These are phyloP conservation scores for Acanthamoeba rhysodes DNA, from an alignment of 208 protist genomes.

Conservation along the genomic window DNA sequence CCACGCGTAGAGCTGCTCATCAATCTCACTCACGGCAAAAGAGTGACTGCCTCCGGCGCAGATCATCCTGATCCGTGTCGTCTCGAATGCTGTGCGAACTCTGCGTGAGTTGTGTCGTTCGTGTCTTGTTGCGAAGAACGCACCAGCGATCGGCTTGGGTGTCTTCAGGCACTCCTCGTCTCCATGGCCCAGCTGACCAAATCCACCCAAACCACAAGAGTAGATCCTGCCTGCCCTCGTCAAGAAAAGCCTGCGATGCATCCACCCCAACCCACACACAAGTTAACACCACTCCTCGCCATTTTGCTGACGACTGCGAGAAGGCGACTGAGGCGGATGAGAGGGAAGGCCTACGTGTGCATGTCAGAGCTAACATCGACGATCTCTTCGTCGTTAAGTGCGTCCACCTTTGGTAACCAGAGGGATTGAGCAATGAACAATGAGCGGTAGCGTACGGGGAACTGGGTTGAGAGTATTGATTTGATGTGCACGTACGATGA, in stretches of 20 bases:
- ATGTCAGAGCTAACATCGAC: constrained; percentile 17
- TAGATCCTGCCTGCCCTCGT: not conserved
- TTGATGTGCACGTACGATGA: not conserved
- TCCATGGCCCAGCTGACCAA: constrained; percentile 16
- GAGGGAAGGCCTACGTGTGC: not conserved
- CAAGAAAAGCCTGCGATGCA: not conserved
- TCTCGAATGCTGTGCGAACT: not conserved
- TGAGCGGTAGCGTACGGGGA: not conserved
- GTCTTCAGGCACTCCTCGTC: not conserved
- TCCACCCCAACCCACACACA: not conserved
- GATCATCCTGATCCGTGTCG: not conserved
- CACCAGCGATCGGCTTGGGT: not conserved
- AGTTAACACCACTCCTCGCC: not conserved
- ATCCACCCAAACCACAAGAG: not conserved
- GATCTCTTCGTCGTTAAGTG: not conserved
- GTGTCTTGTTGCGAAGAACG: not conserved
- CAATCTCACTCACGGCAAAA: not conserved
- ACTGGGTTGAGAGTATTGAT: no score
- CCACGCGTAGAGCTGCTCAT: constrained; percentile 18
- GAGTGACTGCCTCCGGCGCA: not conserved
- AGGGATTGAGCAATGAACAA: not conserved
- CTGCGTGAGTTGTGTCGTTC: no score
- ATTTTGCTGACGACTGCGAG: not conserved
- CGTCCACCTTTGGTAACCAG: not conserved
- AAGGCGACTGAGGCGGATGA: not conserved